These are phyloP conservation scores for Penicillium thymicola DNA, from an alignment of 2,329 filamentous ascomycete species.

Conservation along the genomic window DNA sequence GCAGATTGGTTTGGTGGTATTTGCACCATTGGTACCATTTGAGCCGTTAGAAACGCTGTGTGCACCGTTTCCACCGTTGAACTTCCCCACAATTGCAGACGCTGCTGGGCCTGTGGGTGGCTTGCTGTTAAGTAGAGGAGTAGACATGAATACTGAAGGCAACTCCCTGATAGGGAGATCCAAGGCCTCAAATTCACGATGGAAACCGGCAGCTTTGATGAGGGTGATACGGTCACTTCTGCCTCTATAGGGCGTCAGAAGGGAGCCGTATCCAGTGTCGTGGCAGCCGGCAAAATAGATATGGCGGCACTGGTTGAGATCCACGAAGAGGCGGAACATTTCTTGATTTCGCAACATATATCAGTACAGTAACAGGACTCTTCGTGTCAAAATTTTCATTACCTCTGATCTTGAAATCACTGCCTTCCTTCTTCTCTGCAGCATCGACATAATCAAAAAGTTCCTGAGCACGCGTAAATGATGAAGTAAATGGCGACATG, in stretches of 20 bases:
- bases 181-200: conserved; percentile 53
- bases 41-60: conserved; percentile 2
- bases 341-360: conserved; percentile 19
- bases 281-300: conserved; percentile 64
- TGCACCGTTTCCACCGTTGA: conserved; percentile 8
- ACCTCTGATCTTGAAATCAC: conserved; percentile 60
- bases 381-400: not conserved
- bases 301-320: conserved; percentile 61
- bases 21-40: conserved; percentile 4
- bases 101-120: conserved; percentile 3
- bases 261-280: conserved; percentile 56
- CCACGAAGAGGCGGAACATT: conserved; percentile 49
- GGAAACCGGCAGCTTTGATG: conserved; percentile 51
- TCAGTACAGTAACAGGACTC: conserved; percentile 15
- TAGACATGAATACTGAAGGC: conserved; percentile 52
- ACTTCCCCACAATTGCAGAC: not conserved
- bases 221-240: conserved; percentile 54
- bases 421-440: conserved; percentile 58
- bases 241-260: conserved; percentile 53
- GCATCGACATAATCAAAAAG: conserved; percentile 62
- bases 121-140: conserved; percentile 28
- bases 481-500: conserved; percentile 53
- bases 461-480: conserved; percentile 56
- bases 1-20: conserved; percentile 24
- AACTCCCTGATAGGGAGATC: conserved; percentile 52